phyloP scores from a whole-genome alignment of 345 rosid genomes.

The Firmiana major region DNA sequence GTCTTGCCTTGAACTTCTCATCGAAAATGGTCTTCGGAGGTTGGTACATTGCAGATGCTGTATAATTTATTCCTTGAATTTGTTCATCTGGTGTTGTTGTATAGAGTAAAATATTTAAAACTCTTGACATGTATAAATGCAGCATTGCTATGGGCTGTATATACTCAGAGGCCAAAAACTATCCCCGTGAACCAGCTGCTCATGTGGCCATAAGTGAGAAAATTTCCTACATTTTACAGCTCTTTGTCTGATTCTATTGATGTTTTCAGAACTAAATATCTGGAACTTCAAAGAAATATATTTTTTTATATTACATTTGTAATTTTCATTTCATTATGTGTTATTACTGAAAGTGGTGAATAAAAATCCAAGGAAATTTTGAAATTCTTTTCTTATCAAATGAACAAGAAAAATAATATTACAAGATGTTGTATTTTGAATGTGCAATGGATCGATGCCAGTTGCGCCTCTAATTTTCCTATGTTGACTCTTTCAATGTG shows the following conservation, averaged over 20 bases:
- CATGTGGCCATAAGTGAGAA: constrained; percentile 96
- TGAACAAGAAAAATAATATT: not conserved
- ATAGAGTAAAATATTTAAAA: constrained; percentile 26
- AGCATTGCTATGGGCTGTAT: constrained; percentile 95
- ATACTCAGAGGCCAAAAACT: constrained; percentile 88
- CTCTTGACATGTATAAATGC: constrained; percentile 31
- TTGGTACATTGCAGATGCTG: constrained; percentile 28
- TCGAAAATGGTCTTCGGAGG: constrained; percentile 87
- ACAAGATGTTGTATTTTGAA: not conserved
- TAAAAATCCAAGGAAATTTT: not conserved
- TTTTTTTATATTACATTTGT: not conserved
- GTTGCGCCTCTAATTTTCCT: not conserved
- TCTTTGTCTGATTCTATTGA: constrained; percentile 4
- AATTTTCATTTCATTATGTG: not conserved
- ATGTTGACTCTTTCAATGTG: constrained; percentile 4
- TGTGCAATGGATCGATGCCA: not conserved
- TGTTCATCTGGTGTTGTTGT: not conserved
- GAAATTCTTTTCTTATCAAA: not conserved
- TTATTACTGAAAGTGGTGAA: not conserved
- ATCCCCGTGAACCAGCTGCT: constrained; percentile 99
- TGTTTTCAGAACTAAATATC: not conserved
- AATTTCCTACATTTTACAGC: constrained; percentile 3
- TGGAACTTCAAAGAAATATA: not conserved
- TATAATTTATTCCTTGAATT: not conserved
- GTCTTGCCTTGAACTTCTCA: constrained; percentile 89